A percentile compares a stretch with the other conserved stretches of the same genome.
phyloP scores from a whole-genome alignment of 805 yeast species.

The Monosporozyma unispora region DNA sequence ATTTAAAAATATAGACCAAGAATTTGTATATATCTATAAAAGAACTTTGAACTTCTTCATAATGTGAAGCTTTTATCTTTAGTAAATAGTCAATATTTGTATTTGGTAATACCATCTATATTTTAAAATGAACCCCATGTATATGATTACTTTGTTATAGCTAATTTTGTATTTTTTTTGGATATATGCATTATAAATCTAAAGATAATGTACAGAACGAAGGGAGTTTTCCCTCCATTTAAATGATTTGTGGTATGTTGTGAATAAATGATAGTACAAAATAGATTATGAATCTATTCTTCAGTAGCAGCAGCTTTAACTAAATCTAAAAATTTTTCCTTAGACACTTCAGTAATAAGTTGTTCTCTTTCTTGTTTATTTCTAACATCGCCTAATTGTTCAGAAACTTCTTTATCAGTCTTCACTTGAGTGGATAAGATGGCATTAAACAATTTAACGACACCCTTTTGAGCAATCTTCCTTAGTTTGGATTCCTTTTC shows the following conservation, averaged over 20 bases:
- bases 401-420: slow-evolving; percentile 42
- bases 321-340: slow-evolving; percentile 81
- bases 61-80: no score
- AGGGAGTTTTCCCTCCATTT: background rate
- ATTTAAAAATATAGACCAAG: background rate
- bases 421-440: slow-evolving; percentile 67
- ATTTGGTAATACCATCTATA: no score
- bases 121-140: background rate
- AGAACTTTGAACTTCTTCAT: no score
- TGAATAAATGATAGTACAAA: background rate
- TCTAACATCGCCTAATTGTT: slow-evolving; percentile 35
- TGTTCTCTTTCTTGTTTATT: slow-evolving; percentile 43
- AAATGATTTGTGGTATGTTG: background rate
- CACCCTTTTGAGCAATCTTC: slow-evolving; percentile 83
- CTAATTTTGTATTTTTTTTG: background rate
- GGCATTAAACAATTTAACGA: slow-evolving; percentile 75
- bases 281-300: background rate
- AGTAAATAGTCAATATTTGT: background rate
- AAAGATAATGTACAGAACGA: background rate
- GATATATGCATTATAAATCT: slow-evolving; percentile 1
- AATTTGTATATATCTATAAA: background rate
- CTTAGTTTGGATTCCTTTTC: slow-evolving; percentile 63
- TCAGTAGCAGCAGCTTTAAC: slow-evolving; percentile 62
- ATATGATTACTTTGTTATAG: background rate
- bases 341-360: slow-evolving; percentile 68